Base-by-base conservation (phyloP, 1,284 basidiomycete genomes). In the Leccinum holopus region DNA sequence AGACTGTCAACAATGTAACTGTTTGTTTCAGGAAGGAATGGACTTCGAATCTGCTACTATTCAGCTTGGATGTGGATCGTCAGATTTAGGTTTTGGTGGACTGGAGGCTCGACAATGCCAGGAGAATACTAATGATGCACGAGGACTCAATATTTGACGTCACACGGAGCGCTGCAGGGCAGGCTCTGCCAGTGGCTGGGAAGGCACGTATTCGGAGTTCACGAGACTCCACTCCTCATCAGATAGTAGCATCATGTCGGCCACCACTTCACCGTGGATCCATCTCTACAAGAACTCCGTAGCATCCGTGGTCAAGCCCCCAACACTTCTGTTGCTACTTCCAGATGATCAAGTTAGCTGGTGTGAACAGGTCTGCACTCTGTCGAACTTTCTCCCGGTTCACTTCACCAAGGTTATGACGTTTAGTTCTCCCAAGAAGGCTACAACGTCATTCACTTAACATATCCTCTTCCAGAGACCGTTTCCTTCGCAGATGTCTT, bases 341-440 rank as follows among this genome's bases (percentile, higher is more conserved):
- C 68, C 71, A 21, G 63, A 66, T 7, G 68, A 67, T 32, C 73
- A 77, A 44, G 57, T 61, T 51, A 69, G 57, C 61, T 80, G 78
- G 80, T 80, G 80, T 59, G 69, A 77, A 60, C 79, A 81, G 72
- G 80, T 79, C 35, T 54, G 28, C 28, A 53, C 28, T 32, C 5
- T 59, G 6, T 30, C 33, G 12, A 51, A 35, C 25, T 10, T 54
- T 30, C 25, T n/a, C 52, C 35, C 28, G 52, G 11, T 12, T 35
- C 3, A 54, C 12, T 51, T 58, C 21, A 61, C 57, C 16, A 35
- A 53, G 3, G n/a, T 35, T 14, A 39, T 64, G 25, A 57, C 32
- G 16, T 28, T 39, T 32, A 81, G 79, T 76, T 79, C 63, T 69
- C 80, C 28, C 77, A 81, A 63, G 81, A 81, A 67, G 81, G 80